These are phyloP conservation scores for Annona squamosa DNA, from an alignment of 164 flowering plant genomes.

Conservation along the genomic window DNA sequence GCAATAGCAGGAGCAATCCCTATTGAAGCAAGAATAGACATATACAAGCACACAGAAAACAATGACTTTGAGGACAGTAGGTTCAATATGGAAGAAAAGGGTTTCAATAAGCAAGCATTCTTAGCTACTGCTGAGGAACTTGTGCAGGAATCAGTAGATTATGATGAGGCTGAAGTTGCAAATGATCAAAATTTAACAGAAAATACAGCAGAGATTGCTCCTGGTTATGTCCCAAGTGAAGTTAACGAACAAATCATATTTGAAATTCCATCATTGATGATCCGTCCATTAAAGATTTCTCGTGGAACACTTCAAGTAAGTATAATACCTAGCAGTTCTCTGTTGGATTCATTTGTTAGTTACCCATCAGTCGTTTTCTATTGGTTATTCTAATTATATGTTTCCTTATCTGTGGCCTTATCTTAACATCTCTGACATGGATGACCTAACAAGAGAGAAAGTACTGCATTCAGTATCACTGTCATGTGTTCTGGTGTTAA, in stretches of 20 bases:
- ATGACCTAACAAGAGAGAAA: neutral
- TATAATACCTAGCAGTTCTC: conserved; percentile 3
- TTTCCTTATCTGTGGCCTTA: neutral
- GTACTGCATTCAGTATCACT: neutral
- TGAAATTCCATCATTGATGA: conserved; percentile 91
- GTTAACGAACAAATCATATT: conserved; percentile 82
- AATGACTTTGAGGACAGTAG: conserved; percentile 31
- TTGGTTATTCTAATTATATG: neutral
- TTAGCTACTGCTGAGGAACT: conserved; percentile 34
- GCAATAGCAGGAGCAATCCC: conserved; percentile 84
- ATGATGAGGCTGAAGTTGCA: conserved; percentile 30
- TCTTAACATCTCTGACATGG: neutral
- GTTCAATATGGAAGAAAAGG: conserved; percentile 25
- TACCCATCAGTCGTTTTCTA: neutral
- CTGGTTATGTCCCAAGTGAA: conserved; percentile 90
- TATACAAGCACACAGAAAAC: conserved; percentile 52
- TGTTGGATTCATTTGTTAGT: neutral
- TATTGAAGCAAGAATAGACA: conserved; percentile 49
- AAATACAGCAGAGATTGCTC: conserved; percentile 48
- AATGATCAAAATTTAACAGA: conserved; percentile 34
- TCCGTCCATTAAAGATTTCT: conserved; percentile 65
- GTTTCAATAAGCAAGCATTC: conserved; percentile 29
- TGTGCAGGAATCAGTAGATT: conserved; percentile 24
- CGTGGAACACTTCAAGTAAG: conserved; percentile 92
- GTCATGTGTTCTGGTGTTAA: neutral